Evolutionary conservation across 306 rosid species (phyloP).

Genomic region (Macrotyloma uniflorum): DNA sequence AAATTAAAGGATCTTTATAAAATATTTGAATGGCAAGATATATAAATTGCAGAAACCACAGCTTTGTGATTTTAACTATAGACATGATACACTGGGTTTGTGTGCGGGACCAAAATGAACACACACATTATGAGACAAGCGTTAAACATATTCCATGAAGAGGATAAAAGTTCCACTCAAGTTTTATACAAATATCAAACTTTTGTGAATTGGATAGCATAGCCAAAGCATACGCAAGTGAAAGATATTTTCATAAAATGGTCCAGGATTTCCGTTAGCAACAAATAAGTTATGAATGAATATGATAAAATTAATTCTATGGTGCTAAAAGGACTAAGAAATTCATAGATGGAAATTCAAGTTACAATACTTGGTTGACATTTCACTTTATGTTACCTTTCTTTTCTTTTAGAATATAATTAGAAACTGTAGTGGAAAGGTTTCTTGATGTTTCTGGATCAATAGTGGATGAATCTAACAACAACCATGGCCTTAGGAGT

Average conservation of each 20-base stretch:
- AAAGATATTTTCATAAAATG: slow-evolving; percentile 10
- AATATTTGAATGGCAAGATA: background rate
- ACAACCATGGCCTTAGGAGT: slow-evolving; percentile 73
- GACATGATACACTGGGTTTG: background rate
- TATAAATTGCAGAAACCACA: slow-evolving; percentile 3
- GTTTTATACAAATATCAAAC: background rate
- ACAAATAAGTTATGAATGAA: background rate
- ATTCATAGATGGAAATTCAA: slow-evolving; percentile 7
- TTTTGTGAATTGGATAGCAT: background rate
- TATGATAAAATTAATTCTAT: background rate
- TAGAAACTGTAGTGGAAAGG: slow-evolving; percentile 67
- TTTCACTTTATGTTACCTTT: slow-evolving; percentile 57
- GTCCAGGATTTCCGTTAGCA: slow-evolving; percentile 20
- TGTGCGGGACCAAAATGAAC: background rate
- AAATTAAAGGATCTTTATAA: background rate
- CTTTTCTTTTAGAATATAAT: slow-evolving; percentile 62
- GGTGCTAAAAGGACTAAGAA: slow-evolving; percentile 21
- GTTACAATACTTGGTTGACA: slow-evolving; percentile 27
- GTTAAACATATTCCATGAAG: background rate
- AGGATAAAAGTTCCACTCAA: background rate
- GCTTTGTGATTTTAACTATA: background rate
- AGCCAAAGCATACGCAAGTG: slow-evolving; percentile 8
- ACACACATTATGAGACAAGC: background rate
- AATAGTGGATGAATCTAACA: slow-evolving; percentile 89
- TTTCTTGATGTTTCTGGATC: slow-evolving; percentile 91